These are phyloP conservation scores for Taiwanofungus camphoratus DNA, from an alignment of 1,284 basidiomycete genomes.

Conservation along the genomic window DNA sequence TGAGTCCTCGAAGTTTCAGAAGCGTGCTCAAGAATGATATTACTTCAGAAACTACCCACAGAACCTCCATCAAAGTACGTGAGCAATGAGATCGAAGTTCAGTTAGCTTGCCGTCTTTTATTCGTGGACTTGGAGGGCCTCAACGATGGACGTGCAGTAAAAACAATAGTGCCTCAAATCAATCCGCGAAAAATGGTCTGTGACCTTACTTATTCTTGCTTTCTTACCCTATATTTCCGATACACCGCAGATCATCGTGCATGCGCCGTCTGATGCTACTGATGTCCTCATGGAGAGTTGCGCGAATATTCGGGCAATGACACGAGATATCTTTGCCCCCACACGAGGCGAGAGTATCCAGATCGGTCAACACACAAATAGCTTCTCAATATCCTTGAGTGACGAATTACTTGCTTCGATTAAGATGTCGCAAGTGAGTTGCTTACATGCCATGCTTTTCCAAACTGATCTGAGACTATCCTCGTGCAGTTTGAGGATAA, in stretches of 20 bases:
- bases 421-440: conserved; percentile 82
- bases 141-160: conserved; percentile 94
- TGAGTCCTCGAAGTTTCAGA: neutral
- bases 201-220: neutral
- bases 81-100: conserved; percentile 66
- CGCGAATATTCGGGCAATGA: conserved; percentile 77
- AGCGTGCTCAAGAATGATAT: neutral
- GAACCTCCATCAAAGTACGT: conserved; percentile 94
- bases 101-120: conserved; percentile 79
- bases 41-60: conserved; percentile 53
- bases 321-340: conserved; percentile 87
- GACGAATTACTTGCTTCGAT: conserved; percentile 79
- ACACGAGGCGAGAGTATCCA: conserved; percentile 67
- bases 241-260: conserved; percentile 77
- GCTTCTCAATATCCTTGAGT: conserved; percentile 90
- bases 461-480: conserved; percentile 4
- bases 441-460: neutral
- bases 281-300: conserved; percentile 76
- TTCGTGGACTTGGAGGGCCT: conserved; percentile 95
- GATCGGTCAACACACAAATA: conserved; percentile 94
- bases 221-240: neutral
- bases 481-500: conserved; percentile 95
- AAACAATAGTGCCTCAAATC: conserved; percentile 94
- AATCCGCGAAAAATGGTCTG: conserved; percentile 91
- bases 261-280: conserved; percentile 65